phyloP scores from a whole-genome alignment of 1,139 yeast species.

The Saccharomyces hybrid region DNA sequence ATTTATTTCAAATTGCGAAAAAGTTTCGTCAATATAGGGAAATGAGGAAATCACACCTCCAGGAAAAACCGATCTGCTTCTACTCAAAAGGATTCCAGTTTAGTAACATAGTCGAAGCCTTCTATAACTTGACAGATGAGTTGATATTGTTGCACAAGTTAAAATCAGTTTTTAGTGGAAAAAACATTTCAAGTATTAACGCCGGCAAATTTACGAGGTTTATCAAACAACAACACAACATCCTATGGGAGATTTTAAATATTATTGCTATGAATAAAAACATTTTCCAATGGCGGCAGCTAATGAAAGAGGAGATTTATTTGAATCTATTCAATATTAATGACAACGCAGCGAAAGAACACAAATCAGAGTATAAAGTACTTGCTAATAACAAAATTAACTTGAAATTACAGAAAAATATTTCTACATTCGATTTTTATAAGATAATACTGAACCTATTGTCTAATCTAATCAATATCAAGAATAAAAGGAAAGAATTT shows the following conservation, averaged over 20 bases:
- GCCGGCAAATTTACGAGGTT: neutral
- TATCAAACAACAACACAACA: neutral
- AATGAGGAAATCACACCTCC: neutral
- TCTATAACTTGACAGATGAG: slow-evolving; percentile 57
- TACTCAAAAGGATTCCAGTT: neutral
- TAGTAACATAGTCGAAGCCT: neutral
- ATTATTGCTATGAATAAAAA: neutral
- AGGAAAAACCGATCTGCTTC: neutral
- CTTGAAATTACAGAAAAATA: neutral
- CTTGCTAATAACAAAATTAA: neutral
- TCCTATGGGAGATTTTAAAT: neutral
- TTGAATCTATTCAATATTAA: neutral
- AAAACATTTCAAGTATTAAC: neutral
- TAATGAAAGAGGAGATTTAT: neutral
- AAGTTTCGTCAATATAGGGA: neutral
- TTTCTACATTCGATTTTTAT: neutral
- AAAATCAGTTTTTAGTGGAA: neutral
- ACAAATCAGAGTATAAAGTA: neutral
- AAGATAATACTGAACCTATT: neutral
- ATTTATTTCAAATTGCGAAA: neutral
- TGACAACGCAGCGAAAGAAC: neutral
- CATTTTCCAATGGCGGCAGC: neutral
- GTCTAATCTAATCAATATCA: neutral
- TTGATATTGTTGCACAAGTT: slow-evolving; percentile 47
- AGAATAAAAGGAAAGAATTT: neutral